These are phyloP conservation scores for Agaricus blazei DNA, from an alignment of 768 basidiomycete species.

Conservation along the genomic window DNA sequence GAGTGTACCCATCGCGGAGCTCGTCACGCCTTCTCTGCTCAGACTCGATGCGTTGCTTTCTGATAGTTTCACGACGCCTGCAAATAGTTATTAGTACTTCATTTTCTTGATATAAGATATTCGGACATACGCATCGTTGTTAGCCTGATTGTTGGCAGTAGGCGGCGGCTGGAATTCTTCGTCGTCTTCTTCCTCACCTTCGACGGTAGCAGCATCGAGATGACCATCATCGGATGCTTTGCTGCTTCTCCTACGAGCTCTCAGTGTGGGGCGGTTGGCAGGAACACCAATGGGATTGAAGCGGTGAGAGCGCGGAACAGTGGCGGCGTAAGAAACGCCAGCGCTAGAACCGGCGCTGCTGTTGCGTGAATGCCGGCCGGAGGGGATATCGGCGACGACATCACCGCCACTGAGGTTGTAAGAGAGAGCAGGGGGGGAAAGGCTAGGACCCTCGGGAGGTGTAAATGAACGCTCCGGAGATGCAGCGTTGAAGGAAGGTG, in stretches of 20 bases:
- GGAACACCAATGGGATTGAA: slow-evolving; percentile 70
- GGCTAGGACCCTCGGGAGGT: slow-evolving; percentile 55
- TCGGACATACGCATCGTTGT: slow-evolving; percentile 39
- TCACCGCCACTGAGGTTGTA: slow-evolving; percentile 68
- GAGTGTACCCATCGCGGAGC: slow-evolving; percentile 86
- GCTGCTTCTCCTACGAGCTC: slow-evolving; percentile 40
- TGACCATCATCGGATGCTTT: slow-evolving; percentile 53
- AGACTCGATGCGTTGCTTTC: slow-evolving; percentile 89
- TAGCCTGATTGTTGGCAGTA: slow-evolving; percentile 38
- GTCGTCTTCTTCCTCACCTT: slow-evolving; percentile 51
- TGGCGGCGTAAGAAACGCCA: slow-evolving; percentile 46
- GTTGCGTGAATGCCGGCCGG: slow-evolving; percentile 65
- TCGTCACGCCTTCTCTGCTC: slow-evolving; percentile 91
- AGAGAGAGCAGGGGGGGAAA: slow-evolving; percentile 65
- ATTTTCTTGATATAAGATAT: not conserved
- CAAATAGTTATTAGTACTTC: slow-evolving; percentile 3
- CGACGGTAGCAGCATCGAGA: slow-evolving; percentile 15
- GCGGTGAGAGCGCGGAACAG: slow-evolving; percentile 71
- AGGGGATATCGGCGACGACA: slow-evolving; percentile 66
- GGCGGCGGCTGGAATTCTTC: slow-evolving; percentile 65
- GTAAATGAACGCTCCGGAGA: slow-evolving; percentile 65
- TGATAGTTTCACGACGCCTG: slow-evolving; percentile 83
- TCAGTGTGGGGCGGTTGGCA: slow-evolving; percentile 49
- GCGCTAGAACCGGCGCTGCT: slow-evolving; percentile 53
- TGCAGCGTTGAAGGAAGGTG: slow-evolving; percentile 41